Conservation (phyloP, 768 basidiomycete genomes). For the Mrakia blollopis region DNA sequence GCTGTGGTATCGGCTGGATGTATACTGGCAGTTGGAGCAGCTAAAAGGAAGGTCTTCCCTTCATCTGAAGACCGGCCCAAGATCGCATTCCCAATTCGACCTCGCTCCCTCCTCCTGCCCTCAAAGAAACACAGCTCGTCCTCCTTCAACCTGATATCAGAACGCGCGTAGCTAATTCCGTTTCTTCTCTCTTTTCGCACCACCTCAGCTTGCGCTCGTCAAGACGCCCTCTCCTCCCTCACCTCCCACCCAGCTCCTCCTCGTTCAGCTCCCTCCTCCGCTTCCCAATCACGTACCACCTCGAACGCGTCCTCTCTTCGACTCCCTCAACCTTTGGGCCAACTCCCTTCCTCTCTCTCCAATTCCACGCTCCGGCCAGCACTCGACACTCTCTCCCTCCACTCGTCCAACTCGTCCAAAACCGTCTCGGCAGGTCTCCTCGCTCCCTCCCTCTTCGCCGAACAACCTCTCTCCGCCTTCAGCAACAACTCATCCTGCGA, state of each 20-base stretch:
- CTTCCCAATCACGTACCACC: background rate
- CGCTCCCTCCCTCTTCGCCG: conserved; percentile 10
- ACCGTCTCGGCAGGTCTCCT: background rate
- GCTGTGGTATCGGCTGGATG: no score
- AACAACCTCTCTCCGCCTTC: background rate
- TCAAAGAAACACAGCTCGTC: background rate
- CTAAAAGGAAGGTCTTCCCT: no score
- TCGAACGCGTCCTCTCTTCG: conserved; percentile 15
- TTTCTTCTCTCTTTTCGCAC: background rate
- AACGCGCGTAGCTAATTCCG: background rate
- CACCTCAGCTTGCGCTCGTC: conserved; percentile 23
- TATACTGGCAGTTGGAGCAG: no score
- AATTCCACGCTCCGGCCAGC: conserved; percentile 17
- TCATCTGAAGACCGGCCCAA: no score
- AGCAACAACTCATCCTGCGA: background rate
- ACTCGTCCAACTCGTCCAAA: background rate
- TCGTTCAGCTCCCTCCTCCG: background rate
- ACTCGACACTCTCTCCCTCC: conserved; percentile 15
- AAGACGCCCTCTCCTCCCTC: conserved; percentile 28
- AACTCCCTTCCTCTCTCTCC: conserved; percentile 9
- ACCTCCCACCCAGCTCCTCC: conserved; percentile 5
- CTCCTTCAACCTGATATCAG: background rate
- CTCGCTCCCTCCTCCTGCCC: no score
- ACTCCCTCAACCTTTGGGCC: background rate
- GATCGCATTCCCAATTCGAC: no score